Percentiles rank a stretch among this genome's conserved stretches.
phyloP scores from a whole-genome alignment of 257 asterid species.

The Solanum ossicruentum region DNA sequence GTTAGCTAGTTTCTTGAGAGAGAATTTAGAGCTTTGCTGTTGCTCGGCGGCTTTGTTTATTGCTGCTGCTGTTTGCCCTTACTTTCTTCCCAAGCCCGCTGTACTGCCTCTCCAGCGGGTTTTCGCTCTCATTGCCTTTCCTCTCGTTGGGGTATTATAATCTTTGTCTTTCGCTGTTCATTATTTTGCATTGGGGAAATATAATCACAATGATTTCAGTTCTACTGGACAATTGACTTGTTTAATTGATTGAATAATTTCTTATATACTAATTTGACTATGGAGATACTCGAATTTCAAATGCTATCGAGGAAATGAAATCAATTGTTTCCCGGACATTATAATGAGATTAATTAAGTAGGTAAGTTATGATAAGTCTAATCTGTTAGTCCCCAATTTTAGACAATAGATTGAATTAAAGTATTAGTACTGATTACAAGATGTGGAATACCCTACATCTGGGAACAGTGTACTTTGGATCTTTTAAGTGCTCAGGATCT shows the following conservation, averaged over 20 bases:
- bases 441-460: background rate
- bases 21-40: constrained; percentile 85
- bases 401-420: background rate
- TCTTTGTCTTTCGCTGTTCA: background rate
- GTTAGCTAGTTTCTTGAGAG: constrained; percentile 60
- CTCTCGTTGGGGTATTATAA: constrained; percentile 80
- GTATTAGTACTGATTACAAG: background rate
- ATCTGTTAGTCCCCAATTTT: background rate
- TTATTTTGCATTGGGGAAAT: background rate
- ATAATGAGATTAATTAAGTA: background rate
- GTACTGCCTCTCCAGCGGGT: constrained; percentile 50
- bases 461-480: background rate
- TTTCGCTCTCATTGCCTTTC: constrained; percentile 58
- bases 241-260: background rate
- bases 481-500: background rate
- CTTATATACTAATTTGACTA: background rate
- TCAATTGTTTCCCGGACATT: background rate
- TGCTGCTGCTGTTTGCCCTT: constrained; percentile 69
- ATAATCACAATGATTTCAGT: background rate
- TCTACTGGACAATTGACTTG: background rate
- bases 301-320: background rate
- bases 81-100: constrained; percentile 46
- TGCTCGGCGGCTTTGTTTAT: constrained; percentile 61
- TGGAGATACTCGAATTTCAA: background rate
- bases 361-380: background rate